Conservation (phyloP, 495 filamentous ascomycete genomes). For the Friedmanniomyces endolithicus region DNA sequence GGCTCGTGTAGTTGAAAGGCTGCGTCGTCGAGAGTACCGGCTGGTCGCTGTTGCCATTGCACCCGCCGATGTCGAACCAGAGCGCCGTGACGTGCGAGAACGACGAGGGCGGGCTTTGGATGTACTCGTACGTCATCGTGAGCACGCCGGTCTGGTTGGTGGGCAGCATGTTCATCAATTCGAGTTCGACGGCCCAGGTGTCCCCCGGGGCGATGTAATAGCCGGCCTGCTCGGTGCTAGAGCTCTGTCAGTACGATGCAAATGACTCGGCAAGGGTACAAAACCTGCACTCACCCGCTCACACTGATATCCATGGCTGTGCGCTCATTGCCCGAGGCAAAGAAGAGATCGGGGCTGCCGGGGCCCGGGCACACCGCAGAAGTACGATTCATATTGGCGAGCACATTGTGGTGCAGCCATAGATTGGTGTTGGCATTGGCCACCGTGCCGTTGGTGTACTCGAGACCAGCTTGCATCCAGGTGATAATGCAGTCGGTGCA, state of each 20-base stretch:
- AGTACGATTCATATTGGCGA: neutral
- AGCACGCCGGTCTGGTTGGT: neutral
- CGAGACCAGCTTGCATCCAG: conserved; percentile 4
- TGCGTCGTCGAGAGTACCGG: neutral
- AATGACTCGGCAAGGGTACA: no score
- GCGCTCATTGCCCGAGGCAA: conserved; percentile 3
- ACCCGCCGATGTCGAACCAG: conserved; percentile 13
- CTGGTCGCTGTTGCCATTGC: neutral
- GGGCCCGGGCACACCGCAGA: neutral
- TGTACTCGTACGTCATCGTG: conserved; percentile 10
- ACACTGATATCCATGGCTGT: conserved; percentile 3
- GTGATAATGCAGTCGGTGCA: conserved; percentile 1
- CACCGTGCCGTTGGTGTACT: conserved; percentile 10
- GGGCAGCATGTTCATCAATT: neutral
- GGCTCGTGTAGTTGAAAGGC: neutral
- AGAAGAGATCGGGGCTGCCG: neutral
- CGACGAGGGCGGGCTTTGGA: neutral
- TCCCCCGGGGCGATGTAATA: no score
- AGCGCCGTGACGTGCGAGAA: neutral
- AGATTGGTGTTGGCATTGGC: conserved; percentile 9
- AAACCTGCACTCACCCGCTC: neutral
- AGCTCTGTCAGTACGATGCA: no score
- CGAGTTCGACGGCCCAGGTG: no score
- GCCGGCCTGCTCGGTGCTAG: neutral
- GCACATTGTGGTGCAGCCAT: conserved; percentile 1